phyloP scores from a whole-genome alignment of 2,329 filamentous ascomycete genomes.

The Epichloe typhina region DNA sequence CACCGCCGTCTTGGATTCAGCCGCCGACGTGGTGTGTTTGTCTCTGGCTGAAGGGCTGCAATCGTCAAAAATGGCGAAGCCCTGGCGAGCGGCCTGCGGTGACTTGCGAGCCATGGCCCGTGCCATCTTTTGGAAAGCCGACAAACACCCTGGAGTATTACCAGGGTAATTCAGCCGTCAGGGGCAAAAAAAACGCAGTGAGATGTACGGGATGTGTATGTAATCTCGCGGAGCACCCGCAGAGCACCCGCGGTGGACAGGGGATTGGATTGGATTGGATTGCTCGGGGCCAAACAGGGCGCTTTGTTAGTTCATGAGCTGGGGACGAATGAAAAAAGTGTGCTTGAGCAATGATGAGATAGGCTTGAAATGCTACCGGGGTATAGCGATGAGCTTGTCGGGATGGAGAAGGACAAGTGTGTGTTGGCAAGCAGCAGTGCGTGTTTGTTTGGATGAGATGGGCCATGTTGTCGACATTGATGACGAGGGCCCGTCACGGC shows the following conservation, averaged over 20 bases:
- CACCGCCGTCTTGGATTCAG: background rate
- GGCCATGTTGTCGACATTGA: background rate
- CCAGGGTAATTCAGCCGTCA: background rate
- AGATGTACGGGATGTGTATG: background rate
- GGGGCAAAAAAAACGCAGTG: background rate
- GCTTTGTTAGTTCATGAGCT: background rate
- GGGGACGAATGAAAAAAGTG: background rate
- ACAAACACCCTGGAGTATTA: background rate
- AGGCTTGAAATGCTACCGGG: background rate
- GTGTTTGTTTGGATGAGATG: background rate
- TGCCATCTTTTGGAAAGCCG: background rate
- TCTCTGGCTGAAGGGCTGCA: background rate
- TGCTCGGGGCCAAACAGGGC: background rate
- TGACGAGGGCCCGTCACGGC: too few species aligned
- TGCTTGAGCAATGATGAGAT: background rate
- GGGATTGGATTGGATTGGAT: background rate
- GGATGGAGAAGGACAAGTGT: background rate
- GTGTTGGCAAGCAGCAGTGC: background rate
- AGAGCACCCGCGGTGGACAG: background rate
- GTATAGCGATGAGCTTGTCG: background rate
- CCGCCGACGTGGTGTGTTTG: background rate
- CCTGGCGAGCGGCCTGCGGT: background rate
- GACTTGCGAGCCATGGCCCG: constrained; percentile 1
- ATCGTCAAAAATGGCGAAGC: constrained; percentile 5
- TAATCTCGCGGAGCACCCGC: constrained; percentile 3